Evolutionary conservation across 148 eudicot species (phyloP).

Genomic region (Fallopia convolvulus): DNA sequence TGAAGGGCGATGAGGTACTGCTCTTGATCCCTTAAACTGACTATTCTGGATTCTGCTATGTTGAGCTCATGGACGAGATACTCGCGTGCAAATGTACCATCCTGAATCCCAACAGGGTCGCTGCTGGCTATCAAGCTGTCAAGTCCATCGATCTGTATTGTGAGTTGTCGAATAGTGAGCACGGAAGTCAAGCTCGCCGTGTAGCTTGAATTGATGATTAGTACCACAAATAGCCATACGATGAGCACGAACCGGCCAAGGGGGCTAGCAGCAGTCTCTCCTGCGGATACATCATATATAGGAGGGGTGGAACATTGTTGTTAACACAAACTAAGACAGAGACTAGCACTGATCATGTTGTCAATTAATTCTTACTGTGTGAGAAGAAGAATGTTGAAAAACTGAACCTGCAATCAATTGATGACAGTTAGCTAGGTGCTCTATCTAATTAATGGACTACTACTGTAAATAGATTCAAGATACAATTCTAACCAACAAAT

Average conservation of each 20-base stretch:
- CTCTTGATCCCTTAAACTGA: slow-evolving; percentile 28
- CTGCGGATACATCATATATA: slow-evolving; percentile 38
- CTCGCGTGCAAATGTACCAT: slow-evolving; percentile 72
- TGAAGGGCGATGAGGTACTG: slow-evolving; percentile 41
- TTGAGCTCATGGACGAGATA: slow-evolving; percentile 53
- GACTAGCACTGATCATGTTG: not conserved
- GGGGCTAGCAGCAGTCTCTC: slow-evolving; percentile 71
- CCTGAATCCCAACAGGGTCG: slow-evolving; percentile 73
- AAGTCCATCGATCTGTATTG: slow-evolving; percentile 57
- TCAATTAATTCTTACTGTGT: slow-evolving; percentile 53
- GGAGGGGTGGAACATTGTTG: too few relatives aligned
- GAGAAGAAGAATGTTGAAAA: slow-evolving; percentile 93
- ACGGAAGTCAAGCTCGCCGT: slow-evolving; percentile 93
- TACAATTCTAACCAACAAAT: slow-evolving; percentile 46
- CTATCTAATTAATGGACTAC: too few relatives aligned
- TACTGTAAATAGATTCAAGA: not conserved
- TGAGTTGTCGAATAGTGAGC: slow-evolving; percentile 72
- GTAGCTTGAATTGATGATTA: slow-evolving; percentile 82
- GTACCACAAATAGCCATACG: slow-evolving; percentile 76
- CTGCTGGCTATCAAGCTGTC: slow-evolving; percentile 57
- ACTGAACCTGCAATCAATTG: slow-evolving; percentile 67
- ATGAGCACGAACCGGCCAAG: slow-evolving; percentile 66
- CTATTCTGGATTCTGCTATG: slow-evolving; percentile 49
- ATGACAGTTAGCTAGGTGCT: too few relatives aligned
- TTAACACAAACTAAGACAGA: too few relatives aligned